Conservation (phyloP, 306 rosid genomes). For the Lupinus albus region DNA sequence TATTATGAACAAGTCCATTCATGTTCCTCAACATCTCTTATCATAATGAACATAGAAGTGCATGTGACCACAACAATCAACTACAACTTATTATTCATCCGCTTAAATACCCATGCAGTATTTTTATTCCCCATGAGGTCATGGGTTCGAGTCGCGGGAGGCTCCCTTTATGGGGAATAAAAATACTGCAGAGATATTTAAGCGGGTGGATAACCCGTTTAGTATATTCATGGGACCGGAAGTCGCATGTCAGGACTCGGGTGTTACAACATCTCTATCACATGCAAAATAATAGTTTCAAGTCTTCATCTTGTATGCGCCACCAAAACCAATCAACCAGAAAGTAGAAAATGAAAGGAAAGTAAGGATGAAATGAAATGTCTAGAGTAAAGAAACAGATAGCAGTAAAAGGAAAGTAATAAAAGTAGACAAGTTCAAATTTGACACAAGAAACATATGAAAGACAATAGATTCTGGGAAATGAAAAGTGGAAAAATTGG, state of each 20-base stretch:
- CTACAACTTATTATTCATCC: too few relatives aligned
- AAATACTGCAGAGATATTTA: too few relatives aligned
- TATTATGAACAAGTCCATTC: background rate
- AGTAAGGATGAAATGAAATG: background rate
- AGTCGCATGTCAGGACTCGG: too few relatives aligned
- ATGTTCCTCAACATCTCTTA: constrained; percentile 19
- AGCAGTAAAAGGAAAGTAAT: background rate
- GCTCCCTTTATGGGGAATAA: too few relatives aligned
- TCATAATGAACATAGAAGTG: constrained; percentile 23
- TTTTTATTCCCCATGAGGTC: too few relatives aligned
- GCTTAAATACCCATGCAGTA: too few relatives aligned
- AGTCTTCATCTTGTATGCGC: too few relatives aligned
- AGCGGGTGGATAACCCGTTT: too few relatives aligned
- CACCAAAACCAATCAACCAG: constrained; percentile 17
- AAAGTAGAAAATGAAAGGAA: constrained; percentile 3
- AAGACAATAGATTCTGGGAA: constrained; percentile 15
- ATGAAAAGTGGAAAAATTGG: constrained; percentile 7
- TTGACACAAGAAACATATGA: constrained; percentile 27
- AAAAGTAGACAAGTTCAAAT: background rate
- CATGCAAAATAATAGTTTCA: too few relatives aligned
- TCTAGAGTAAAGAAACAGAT: background rate
- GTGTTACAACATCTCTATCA: too few relatives aligned
- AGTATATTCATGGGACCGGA: too few relatives aligned
- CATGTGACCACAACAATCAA: constrained; percentile 40
- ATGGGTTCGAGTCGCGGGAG: too few relatives aligned